phyloP scores from a whole-genome alignment of 73 alveolate species.

The Stentor coeruleus region DNA sequence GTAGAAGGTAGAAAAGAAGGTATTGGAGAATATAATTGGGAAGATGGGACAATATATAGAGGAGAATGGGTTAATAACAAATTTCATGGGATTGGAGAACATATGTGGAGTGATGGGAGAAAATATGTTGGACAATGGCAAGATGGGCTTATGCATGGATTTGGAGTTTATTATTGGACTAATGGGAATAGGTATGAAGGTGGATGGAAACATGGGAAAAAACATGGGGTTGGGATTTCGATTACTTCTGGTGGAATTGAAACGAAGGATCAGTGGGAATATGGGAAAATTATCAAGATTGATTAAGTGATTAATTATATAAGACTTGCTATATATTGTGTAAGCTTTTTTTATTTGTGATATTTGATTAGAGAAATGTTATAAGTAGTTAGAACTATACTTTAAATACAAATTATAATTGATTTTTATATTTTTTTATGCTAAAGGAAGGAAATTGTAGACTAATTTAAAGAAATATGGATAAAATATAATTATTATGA shows the following conservation, averaged over 20 bases:
- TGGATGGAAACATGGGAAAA: slow-evolving; percentile 34
- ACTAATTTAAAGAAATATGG: no score
- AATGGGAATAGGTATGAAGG: slow-evolving; percentile 39
- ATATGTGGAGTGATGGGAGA: slow-evolving; percentile 29
- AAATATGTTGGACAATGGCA: slow-evolving; percentile 50
- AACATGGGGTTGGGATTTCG: slow-evolving; percentile 26
- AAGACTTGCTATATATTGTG: no score
- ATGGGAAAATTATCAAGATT: neutral
- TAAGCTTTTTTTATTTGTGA: no score
- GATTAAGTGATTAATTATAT: no score
- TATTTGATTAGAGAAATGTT: no score
- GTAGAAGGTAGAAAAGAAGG: neutral
- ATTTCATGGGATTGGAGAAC: slow-evolving; percentile 44
- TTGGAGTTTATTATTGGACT: slow-evolving; percentile 27
- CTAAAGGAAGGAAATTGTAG: no score
- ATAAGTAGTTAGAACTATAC: no score
- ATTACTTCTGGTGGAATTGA: neutral
- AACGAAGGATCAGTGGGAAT: neutral
- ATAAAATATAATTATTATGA: no score
- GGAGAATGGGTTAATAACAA: slow-evolving; percentile 10
- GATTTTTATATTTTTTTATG: no score
- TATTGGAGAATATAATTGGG: neutral
- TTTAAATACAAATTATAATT: no score
- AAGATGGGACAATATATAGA: neutral
- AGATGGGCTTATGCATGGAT: slow-evolving; percentile 47